These are phyloP conservation scores for rapeseed (Brassica napus) DNA, from an alignment of 345 rosid genomes.

Conservation along the genomic window DNA sequence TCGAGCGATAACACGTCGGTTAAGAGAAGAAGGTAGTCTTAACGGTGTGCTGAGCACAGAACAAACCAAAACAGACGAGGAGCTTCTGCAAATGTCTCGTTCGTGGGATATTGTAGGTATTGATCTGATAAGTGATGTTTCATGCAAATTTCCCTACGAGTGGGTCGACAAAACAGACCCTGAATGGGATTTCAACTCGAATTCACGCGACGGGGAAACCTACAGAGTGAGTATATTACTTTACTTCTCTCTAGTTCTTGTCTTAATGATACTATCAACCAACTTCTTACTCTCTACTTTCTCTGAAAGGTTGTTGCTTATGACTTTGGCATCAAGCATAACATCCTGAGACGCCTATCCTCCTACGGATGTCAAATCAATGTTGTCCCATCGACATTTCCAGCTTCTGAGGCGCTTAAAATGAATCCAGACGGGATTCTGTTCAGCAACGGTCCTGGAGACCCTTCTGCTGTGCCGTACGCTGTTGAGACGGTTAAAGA, in stretches of 20 bases:
- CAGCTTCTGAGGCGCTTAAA: constrained; percentile 78
- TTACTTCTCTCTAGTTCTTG: neutral
- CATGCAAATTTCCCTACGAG: constrained; percentile 74
- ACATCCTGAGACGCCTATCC: constrained; percentile 77
- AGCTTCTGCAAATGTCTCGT: constrained; percentile 77
- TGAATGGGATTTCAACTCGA: constrained; percentile 78
- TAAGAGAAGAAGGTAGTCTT: constrained; percentile 96
- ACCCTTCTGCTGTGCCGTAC: constrained; percentile 95
- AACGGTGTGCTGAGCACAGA: constrained; percentile 92
- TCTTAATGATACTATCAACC: constrained; percentile 1
- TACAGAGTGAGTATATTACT: constrained; percentile 55
- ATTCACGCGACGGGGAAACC: constrained; percentile 41
- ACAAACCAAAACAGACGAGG: constrained; percentile 65
- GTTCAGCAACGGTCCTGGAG: constrained; percentile 99
- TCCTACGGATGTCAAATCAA: constrained; percentile 89
- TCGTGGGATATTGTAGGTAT: constrained; percentile 91
- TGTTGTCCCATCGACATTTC: constrained; percentile 86
- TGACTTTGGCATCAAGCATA: constrained; percentile 94
- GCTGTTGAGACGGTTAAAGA: constrained; percentile 85
- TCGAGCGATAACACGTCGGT: constrained; percentile 88
- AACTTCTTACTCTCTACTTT: constrained; percentile 20
- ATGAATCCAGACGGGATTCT: constrained; percentile 93
- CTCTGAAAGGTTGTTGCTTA: constrained; percentile 70
- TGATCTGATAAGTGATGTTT: constrained; percentile 84
- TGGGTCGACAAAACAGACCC: constrained; percentile 71